Conservation (phyloP, 2,329 filamentous ascomycete species). For the Arthroderma uncinatum region DNA sequence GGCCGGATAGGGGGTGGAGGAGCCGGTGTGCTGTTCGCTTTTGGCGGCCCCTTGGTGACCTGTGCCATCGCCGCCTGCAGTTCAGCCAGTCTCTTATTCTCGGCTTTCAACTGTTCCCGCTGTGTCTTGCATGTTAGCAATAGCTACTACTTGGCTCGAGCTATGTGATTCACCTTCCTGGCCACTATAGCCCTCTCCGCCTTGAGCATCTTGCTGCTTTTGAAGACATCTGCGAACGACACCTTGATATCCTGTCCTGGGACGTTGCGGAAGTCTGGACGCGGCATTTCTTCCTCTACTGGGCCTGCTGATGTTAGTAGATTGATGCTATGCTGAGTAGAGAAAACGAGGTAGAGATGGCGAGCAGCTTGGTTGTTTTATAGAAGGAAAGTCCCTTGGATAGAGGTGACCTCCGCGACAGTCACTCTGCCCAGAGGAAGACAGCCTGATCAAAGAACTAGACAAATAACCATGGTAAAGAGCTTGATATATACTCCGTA, state of each 20-base stretch:
- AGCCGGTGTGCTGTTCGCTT: background rate
- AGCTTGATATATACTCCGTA: too few relatives aligned
- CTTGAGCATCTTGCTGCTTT: conserved; percentile 16
- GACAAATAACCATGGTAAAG: too few relatives aligned
- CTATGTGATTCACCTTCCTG: conserved; percentile 13
- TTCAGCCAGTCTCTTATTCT: conserved; percentile 7
- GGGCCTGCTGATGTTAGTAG: background rate
- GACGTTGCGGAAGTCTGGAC: background rate
- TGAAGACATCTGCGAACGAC: conserved; percentile 18
- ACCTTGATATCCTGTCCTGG: conserved; percentile 10
- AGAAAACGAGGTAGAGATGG: too few relatives aligned
- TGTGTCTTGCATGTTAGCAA: background rate
- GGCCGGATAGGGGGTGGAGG: background rate
- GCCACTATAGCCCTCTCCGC: conserved; percentile 13
- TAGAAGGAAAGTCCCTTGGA: too few relatives aligned
- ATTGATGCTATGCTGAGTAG: background rate
- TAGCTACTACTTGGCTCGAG: background rate
- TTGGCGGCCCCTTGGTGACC: background rate
- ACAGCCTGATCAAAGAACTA: too few relatives aligned
- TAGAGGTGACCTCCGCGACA: too few relatives aligned
- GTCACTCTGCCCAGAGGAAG: too few relatives aligned
- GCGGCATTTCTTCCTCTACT: background rate
- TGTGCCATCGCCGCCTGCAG: background rate
- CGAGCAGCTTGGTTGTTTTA: too few relatives aligned
- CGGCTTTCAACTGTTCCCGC: conserved; percentile 6